A percentile compares a stretch with the other conserved stretches of the same genome.
Evolutionary conservation across 768 basidiomycete species (phyloP).

Genomic region (Amanita pseudoporphyria): DNA sequence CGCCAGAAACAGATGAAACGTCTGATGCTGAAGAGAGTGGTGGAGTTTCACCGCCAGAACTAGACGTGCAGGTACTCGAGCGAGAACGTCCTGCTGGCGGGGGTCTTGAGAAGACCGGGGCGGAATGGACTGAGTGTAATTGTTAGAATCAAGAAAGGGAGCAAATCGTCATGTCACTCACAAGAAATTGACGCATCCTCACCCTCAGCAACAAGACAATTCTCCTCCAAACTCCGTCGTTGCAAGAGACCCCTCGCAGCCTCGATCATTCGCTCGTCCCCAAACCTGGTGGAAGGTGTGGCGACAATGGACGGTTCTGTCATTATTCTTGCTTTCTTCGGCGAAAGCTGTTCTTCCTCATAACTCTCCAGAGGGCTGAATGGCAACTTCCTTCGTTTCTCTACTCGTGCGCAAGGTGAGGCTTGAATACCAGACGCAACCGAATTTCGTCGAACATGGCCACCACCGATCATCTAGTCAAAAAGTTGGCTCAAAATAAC

Average conservation of each 20-base stretch:
- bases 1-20: slow-evolving; percentile 57
- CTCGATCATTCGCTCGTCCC: slow-evolving; percentile 57
- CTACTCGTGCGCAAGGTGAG: slow-evolving; percentile 60
- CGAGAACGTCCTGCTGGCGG: slow-evolving; percentile 40
- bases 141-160: slow-evolving; percentile 10
- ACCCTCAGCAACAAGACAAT: slow-evolving; percentile 52
- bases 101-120: slow-evolving; percentile 57
- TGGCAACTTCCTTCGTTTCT: not conserved
- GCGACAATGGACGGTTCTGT: slow-evolving; percentile 62
- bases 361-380: not conserved
- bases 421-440: slow-evolving; percentile 56
- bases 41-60: slow-evolving; percentile 62
- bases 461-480: slow-evolving; percentile 71
- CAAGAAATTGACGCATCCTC: slow-evolving; percentile 48
- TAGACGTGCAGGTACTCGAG: slow-evolving; percentile 60
- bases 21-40: slow-evolving; percentile 69
- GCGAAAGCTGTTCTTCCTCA: slow-evolving; percentile 26
- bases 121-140: slow-evolving; percentile 26
- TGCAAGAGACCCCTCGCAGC: slow-evolving; percentile 54
- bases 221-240: slow-evolving; percentile 60
- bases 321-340: slow-evolving; percentile 39
- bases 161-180: slow-evolving; percentile 22
- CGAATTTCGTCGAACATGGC: slow-evolving; percentile 60
- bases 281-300: slow-evolving; percentile 58
- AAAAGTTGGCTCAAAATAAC: slow-evolving; percentile 6